Percentiles rank a stretch among this genome's conserved stretches.
Conservation (phyloP, 805 yeast genomes). For the Brettanomyces naardenensis region DNA sequence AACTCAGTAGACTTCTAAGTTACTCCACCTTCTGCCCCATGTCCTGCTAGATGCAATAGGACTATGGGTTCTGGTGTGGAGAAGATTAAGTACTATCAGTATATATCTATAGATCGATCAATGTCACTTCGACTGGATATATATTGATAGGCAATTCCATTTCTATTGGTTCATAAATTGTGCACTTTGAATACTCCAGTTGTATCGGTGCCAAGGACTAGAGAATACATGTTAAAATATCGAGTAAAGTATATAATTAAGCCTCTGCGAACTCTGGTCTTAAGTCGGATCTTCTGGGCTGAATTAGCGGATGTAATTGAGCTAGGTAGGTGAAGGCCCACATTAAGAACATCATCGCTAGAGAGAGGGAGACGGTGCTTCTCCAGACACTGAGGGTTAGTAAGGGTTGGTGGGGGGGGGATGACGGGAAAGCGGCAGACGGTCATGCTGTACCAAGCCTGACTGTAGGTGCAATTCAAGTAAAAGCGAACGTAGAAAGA, state of each 20-base stretch:
- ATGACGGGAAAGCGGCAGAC: too few species aligned
- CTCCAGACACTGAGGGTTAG: constrained; percentile 51
- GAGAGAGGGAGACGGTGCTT: constrained; percentile 61
- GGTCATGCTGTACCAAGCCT: neutral
- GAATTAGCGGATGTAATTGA: constrained; percentile 87
- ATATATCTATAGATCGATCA: too few species aligned
- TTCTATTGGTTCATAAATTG: neutral
- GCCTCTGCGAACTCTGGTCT: constrained; percentile 65
- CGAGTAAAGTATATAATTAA: too few species aligned
- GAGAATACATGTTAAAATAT: neutral
- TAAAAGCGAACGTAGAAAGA: neutral
- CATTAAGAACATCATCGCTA: constrained; percentile 57
- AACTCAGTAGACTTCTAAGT: too few species aligned
- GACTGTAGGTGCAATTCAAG: too few species aligned
- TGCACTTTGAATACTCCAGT: neutral
- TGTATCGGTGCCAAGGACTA: too few species aligned
- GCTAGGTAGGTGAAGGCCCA: constrained; percentile 79
- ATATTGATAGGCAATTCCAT: neutral
- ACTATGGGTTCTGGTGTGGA: constrained; percentile 27
- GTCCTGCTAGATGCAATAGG: constrained; percentile 21
- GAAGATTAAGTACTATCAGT: constrained; percentile 16
- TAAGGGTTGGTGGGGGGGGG: too few species aligned
- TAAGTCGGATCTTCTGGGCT: constrained; percentile 82
- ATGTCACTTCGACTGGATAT: neutral
- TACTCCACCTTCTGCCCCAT: constrained; percentile 26